Conservation (phyloP, 495 filamentous ascomycete genomes). For the Daldinia loculata region DNA sequence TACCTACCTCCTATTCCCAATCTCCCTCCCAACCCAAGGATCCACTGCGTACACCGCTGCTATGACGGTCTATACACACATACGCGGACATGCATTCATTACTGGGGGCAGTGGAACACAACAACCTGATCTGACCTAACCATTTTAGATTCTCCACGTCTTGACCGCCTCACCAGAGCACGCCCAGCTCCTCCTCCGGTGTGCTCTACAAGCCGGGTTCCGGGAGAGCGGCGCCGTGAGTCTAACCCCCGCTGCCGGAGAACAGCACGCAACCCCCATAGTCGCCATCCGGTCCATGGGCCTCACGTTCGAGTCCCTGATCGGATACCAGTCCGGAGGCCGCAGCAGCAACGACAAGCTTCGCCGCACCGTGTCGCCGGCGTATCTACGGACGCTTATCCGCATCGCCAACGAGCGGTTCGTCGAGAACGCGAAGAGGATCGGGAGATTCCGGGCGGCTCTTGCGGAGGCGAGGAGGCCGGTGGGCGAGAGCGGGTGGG, state of each 20-base stretch:
- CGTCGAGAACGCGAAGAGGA: slow-evolving; percentile 73
- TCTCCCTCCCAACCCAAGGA: too few relatives aligned
- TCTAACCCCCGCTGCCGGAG: slow-evolving; percentile 51
- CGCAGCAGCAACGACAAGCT: slow-evolving; percentile 21
- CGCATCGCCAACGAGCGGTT: slow-evolving; percentile 80
- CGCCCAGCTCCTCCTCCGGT: slow-evolving; percentile 74
- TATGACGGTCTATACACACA: neutral
- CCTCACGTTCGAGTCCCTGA: slow-evolving; percentile 77
- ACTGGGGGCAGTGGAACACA: neutral
- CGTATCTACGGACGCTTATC: slow-evolving; percentile 70
- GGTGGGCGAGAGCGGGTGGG: slow-evolving; percentile 55
- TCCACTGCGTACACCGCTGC: neutral
- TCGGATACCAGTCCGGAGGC: slow-evolving; percentile 64
- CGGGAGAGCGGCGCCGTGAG: slow-evolving; percentile 83
- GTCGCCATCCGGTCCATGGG: slow-evolving; percentile 85
- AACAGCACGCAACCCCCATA: slow-evolving; percentile 65
- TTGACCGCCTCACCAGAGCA: slow-evolving; percentile 74
- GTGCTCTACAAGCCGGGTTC: slow-evolving; percentile 82
- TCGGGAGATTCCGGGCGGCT: slow-evolving; percentile 64
- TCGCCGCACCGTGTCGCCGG: slow-evolving; percentile 59
- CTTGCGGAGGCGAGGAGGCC: slow-evolving; percentile 49
- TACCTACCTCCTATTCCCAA: too few relatives aligned
- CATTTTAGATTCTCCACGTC: slow-evolving; percentile 82
- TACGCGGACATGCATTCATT: neutral
- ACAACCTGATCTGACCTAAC: neutral